Conservation (phyloP, 345 rosid genomes). For the Aurinia saxatilis region DNA sequence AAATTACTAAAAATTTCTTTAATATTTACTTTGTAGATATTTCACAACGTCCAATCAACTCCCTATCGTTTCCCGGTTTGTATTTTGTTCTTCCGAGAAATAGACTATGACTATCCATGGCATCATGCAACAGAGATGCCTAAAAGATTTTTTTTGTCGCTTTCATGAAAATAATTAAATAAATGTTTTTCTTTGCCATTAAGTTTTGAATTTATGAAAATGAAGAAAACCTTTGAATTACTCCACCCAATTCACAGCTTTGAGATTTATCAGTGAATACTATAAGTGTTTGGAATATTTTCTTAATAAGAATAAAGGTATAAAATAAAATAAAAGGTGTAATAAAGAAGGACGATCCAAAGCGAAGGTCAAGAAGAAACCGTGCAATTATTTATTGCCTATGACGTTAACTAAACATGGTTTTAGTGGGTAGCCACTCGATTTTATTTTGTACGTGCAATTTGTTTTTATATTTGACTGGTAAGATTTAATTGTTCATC, state of each 20-base stretch:
- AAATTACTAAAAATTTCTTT: background rate
- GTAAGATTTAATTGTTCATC: slow-evolving; percentile 1
- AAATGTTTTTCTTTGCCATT: slow-evolving; percentile 17
- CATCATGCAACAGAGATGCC: slow-evolving; percentile 19
- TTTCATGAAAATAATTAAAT: background rate
- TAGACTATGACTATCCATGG: slow-evolving; percentile 13
- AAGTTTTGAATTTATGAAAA: slow-evolving; percentile 13
- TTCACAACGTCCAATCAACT: background rate
- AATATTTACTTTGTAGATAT: background rate
- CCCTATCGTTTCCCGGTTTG: background rate
- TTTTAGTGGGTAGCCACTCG: slow-evolving; percentile 31
- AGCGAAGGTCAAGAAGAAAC: slow-evolving; percentile 50
- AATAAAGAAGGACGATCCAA: slow-evolving; percentile 37
- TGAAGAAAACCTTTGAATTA: background rate
- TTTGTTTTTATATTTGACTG: background rate
- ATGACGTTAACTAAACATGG: slow-evolving; percentile 70
- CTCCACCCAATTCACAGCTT: too few relatives aligned
- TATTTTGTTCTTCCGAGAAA: background rate
- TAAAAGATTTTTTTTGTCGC: slow-evolving; percentile 21
- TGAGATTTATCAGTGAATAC: too few relatives aligned
- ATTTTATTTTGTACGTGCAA: slow-evolving; percentile 7
- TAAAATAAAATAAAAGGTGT: slow-evolving; percentile 1
- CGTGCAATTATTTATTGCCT: slow-evolving; percentile 40
- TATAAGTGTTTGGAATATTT: background rate
- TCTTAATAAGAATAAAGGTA: background rate